Evolutionary conservation across 371 early-diverging fungal genomes (phyloP).

Genomic region (Zychaea mexicana): DNA sequence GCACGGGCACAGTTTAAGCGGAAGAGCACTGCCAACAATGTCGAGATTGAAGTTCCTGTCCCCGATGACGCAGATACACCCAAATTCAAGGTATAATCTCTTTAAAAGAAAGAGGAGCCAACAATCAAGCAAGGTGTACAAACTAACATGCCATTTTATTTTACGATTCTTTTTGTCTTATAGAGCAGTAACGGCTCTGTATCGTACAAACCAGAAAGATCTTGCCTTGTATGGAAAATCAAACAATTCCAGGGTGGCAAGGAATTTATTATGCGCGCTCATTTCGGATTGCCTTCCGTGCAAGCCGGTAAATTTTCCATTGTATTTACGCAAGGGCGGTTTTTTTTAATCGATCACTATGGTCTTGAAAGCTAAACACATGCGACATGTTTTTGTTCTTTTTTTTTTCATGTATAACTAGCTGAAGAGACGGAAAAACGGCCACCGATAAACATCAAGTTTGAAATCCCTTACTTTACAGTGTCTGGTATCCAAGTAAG

Average conservation of each 20-base stretch:
- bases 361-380: no score
- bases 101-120: neutral
- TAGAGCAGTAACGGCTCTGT: constrained; percentile 88
- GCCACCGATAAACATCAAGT: constrained; percentile 96
- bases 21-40: constrained; percentile 96
- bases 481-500: constrained; percentile 97
- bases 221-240: constrained; percentile 96
- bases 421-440: constrained; percentile 92
- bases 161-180: neutral
- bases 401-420: constrained; percentile 8
- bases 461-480: constrained; percentile 98
- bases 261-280: constrained; percentile 88
- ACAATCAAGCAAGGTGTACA: no score
- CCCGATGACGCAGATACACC: constrained; percentile 97
- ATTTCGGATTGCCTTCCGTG: constrained; percentile 72
- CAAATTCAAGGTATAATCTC: constrained; percentile 92
- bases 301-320: constrained; percentile 65
- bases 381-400: no score
- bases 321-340: neutral
- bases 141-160: neutral
- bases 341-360: no score
- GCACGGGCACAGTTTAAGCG: constrained; percentile 97
- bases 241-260: constrained; percentile 98
- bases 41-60: constrained; percentile 96
- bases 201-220: constrained; percentile 92